Base-by-base conservation (phyloP, 805 yeast genomes). In the Suhomyces xylopsoci region DNA sequence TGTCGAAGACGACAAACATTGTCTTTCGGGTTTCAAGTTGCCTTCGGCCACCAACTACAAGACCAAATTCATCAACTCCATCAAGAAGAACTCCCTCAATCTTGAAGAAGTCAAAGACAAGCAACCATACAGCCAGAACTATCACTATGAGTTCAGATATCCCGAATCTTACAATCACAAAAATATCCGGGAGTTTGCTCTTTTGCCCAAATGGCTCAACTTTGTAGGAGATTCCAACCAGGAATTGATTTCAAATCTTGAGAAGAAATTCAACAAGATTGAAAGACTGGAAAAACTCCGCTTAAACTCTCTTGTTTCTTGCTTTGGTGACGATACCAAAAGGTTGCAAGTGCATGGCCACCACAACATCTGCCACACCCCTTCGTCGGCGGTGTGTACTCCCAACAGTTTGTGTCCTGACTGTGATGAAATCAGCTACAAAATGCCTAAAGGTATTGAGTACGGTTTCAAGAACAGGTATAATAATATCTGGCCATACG, bases 401-500 rank as follows among this genome's bases (percentile, higher is more conserved):
- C 79, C 81, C 5, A 66, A 66, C 52, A 67, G 73, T 2, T 66
- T 74, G 47, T 77, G 81, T 51, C 76, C 77, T 2, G 64, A 67
- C 32, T 76, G 80, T 60, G 79, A 76, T 54, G 62, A 64, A 3
- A 74, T 69, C 46, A 61, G 61, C 20, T 76, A 74, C 52, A 65
- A 67, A 47, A 62, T 76, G 15, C 80, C 81, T 1, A 61, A 66
- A 50, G 81, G 81, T 0, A 68, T 77, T 8, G 81, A 77, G 54
- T 69, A 65, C 28, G 60, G 60, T 3, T 57, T 55, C 47, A 57
- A 57, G 38, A 57, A 77, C 55, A 59, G 81, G 46, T 77, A 77
- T 62, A 71, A 74, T 38, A 76, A 77, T 50, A 69, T 77, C 8
- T 77, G 79, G 79, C 81, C 81, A 0, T 77, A 76, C 58, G 81